Evolutionary conservation across 2,329 filamentous ascomycete genomes (phyloP).

Genomic region (Sporothrix inflata): DNA sequence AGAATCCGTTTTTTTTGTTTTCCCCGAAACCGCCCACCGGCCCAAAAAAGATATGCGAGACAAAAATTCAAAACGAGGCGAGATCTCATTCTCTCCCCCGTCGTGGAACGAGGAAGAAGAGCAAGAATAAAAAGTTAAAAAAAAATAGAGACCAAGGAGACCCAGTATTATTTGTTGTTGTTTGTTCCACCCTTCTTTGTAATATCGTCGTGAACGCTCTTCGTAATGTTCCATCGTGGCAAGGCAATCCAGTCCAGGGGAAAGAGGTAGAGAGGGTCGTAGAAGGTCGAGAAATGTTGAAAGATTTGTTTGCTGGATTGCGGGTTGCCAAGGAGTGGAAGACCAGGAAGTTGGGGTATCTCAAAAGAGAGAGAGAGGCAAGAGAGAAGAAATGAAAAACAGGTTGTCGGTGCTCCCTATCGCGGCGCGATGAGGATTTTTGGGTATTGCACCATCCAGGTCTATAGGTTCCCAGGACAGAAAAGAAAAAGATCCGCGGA

Average conservation of each 20-base stretch:
- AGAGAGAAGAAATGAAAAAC: conserved; percentile 6
- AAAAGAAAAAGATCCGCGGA: conserved; percentile 24
- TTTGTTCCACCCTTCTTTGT: conserved; percentile 4
- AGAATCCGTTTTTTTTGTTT: conserved; percentile 18
- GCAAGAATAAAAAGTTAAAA: not conserved
- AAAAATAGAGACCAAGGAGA: not conserved
- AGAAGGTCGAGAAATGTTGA: not conserved
- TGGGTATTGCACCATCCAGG: conserved; percentile 31
- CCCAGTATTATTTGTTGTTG: conserved; percentile 9
- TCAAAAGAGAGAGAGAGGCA: conserved; percentile 24
- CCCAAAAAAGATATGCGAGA: not conserved
- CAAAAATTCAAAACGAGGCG: not conserved
- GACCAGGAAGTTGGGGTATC: conserved; percentile 31
- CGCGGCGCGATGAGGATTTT: conserved; percentile 22
- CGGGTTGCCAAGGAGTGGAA: conserved; percentile 21
- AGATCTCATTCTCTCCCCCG: not conserved
- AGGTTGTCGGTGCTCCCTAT: conserved; percentile 9
- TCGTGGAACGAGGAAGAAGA: not conserved
- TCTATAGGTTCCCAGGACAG: conserved; percentile 27
- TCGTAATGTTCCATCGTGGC: conserved; percentile 9
- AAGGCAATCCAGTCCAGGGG: conserved; percentile 22
- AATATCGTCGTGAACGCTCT: conserved; percentile 21
- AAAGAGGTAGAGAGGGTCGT: not conserved
- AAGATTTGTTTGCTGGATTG: conserved; percentile 21
- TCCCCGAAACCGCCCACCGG: conserved; percentile 22